Conservation (phyloP, 495 filamentous ascomycete species). For the Penicillium parvum region DNA sequence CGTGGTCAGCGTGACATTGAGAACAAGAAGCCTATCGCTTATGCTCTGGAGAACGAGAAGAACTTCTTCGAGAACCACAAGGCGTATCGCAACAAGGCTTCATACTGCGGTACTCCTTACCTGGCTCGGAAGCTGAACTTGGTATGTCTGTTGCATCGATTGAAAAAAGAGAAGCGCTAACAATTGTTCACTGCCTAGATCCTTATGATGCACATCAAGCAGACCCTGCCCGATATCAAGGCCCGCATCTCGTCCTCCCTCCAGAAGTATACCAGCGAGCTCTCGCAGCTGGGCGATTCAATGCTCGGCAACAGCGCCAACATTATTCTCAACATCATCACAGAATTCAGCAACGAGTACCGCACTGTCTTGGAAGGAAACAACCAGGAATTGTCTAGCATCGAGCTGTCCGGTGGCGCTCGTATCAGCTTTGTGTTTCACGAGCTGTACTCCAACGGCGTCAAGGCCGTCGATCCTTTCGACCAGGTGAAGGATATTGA, state of each 20-base stretch:
- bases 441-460: constrained; percentile 94
- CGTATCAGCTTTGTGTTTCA: constrained; percentile 99
- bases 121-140: constrained; percentile 94
- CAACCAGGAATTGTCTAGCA: constrained; percentile 89
- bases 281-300: constrained; percentile 81
- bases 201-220: constrained; percentile 99
- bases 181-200: constrained; percentile 51
- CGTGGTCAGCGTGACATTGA: constrained; percentile 98
- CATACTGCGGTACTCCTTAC: constrained; percentile 98
- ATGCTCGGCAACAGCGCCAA: constrained; percentile 95
- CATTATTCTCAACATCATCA: constrained; percentile 97
- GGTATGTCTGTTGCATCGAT: constrained; percentile 35
- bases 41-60: constrained; percentile 90
- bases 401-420: constrained; percentile 92
- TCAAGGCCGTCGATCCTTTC: constrained; percentile 98
- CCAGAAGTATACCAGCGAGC: constrained; percentile 84
- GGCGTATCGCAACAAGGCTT: constrained; percentile 95
- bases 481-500: constrained; percentile 97
- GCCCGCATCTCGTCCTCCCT: constrained; percentile 86
- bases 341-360: constrained; percentile 97
- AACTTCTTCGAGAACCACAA: constrained; percentile 98
- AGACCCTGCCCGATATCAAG: constrained; percentile 98
- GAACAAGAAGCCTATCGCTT: constrained; percentile 90
- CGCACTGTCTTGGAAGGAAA: constrained; percentile 93
- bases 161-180: neutral